These are phyloP conservation scores for Naegleria fowleri DNA, from an alignment of 208 protist species.

Conservation along the genomic window DNA sequence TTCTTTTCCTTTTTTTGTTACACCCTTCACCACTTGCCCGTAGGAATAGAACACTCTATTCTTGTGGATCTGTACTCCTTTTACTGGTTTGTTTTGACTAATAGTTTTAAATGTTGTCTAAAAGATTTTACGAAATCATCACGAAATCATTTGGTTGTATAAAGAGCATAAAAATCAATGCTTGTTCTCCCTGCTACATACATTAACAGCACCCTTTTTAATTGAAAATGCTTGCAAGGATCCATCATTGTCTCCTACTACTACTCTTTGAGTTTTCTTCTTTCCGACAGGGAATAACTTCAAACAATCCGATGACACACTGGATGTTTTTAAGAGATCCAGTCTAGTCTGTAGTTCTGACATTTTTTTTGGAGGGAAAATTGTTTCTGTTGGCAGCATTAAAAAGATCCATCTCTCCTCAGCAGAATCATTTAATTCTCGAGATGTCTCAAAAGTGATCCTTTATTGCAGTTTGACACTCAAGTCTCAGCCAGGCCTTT, in stretches of 20 bases:
- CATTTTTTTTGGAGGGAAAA: background rate
- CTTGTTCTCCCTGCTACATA: too few species aligned
- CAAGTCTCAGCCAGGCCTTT: too few species aligned
- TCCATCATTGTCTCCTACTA: slow-evolving; percentile 60
- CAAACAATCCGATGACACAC: slow-evolving; percentile 46
- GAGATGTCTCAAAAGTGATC: too few species aligned
- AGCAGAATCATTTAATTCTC: too few species aligned
- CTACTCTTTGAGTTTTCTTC: slow-evolving; percentile 65
- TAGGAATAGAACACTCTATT: slow-evolving; percentile 71
- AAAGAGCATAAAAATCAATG: slow-evolving; percentile 25
- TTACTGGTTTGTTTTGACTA: slow-evolving; percentile 46
- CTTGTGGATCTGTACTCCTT: slow-evolving; percentile 56
- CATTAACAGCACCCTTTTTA: slow-evolving; percentile 51
- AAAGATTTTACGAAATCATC: too few species aligned
- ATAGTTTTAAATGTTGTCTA: slow-evolving; percentile 19
- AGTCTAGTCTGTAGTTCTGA: background rate
- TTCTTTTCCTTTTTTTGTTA: slow-evolving; percentile 65
- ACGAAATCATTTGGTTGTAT: background rate
- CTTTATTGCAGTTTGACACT: too few species aligned
- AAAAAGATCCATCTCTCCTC: too few species aligned
- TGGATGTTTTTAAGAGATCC: background rate
- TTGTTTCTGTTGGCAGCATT: too few species aligned
- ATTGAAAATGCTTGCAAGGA: slow-evolving; percentile 56
- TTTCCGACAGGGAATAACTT: slow-evolving; percentile 64
- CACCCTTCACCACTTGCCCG: slow-evolving; percentile 62